Conservation (phyloP, 73 alveolate species). For the Symbiodinium pilosum region DNA sequence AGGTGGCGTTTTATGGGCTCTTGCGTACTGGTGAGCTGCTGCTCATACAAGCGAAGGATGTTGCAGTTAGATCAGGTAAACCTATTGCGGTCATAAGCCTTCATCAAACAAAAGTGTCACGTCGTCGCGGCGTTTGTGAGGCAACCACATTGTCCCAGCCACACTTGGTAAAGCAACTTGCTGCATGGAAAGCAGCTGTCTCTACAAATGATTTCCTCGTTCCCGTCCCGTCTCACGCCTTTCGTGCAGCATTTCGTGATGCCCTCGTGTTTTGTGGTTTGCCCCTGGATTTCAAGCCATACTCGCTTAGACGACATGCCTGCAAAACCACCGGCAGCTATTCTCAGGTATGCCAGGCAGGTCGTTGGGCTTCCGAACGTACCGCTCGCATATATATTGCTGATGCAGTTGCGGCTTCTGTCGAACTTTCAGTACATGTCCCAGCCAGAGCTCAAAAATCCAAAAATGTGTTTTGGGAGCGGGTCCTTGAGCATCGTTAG, state of each 20-base stretch:
- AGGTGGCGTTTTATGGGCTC: not conserved
- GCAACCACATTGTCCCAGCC: not conserved
- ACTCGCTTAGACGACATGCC: not conserved
- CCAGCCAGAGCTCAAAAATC: not conserved
- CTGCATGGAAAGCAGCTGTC: not conserved
- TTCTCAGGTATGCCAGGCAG: not conserved
- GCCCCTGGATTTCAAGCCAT: not conserved
- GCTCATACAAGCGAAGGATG: not conserved
- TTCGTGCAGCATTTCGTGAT: not conserved
- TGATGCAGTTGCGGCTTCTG: not conserved
- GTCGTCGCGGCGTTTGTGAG: not conserved
- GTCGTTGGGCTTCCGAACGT: not conserved
- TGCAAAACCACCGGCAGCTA: not conserved
- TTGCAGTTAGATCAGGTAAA: not conserved
- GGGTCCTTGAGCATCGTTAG: not conserved
- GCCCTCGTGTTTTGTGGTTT: not conserved
- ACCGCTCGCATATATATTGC: not conserved
- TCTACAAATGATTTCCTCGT: not conserved
- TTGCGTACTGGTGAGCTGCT: not conserved
- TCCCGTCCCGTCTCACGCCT: not conserved
- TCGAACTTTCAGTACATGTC: not conserved
- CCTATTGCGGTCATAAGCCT: not conserved
- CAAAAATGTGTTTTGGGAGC: not conserved
- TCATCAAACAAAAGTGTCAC: not conserved
- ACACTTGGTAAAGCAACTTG: not conserved